Evolutionary conservation across 495 filamentous ascomycete genomes (phyloP).

Genomic region (Aspergillus sclerotioniger): DNA sequence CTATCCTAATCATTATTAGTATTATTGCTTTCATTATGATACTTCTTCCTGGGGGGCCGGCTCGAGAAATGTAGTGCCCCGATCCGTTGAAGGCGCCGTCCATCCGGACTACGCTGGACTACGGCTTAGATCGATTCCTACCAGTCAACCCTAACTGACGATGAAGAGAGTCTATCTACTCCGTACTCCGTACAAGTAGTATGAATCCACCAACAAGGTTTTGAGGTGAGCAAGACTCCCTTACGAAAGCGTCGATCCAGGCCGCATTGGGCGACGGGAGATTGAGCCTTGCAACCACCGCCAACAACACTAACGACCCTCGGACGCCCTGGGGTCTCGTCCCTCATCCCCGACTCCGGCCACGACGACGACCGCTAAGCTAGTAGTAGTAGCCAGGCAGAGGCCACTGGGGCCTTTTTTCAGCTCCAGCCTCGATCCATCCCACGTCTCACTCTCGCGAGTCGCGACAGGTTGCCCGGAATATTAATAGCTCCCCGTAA

Average conservation of each 20-base stretch:
- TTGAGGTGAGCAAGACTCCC: conserved; percentile 18
- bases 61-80: too few relatives aligned
- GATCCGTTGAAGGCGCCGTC: neutral
- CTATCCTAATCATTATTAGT: too few relatives aligned
- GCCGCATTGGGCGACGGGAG: conserved; percentile 14
- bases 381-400: too few relatives aligned
- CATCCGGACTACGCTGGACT: neutral
- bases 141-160: neutral
- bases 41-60: too few relatives aligned
- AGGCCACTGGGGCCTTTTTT: conserved; percentile 4
- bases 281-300: conserved; percentile 12
- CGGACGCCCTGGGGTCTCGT: conserved; percentile 6
- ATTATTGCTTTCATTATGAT: neutral
- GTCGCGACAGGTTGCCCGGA: neutral
- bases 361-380: neutral
- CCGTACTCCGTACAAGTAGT: too few relatives aligned
- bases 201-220: conserved; percentile 1
- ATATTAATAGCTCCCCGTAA: conserved; percentile 1
- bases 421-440: conserved; percentile 16
- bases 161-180: neutral
- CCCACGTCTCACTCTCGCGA: neutral
- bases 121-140: neutral
- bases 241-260: conserved; percentile 21
- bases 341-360: conserved; percentile 7
- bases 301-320: conserved; percentile 8